Evolutionary conservation across 768 basidiomycete genomes (phyloP).

Genomic region (Postia placenta): DNA sequence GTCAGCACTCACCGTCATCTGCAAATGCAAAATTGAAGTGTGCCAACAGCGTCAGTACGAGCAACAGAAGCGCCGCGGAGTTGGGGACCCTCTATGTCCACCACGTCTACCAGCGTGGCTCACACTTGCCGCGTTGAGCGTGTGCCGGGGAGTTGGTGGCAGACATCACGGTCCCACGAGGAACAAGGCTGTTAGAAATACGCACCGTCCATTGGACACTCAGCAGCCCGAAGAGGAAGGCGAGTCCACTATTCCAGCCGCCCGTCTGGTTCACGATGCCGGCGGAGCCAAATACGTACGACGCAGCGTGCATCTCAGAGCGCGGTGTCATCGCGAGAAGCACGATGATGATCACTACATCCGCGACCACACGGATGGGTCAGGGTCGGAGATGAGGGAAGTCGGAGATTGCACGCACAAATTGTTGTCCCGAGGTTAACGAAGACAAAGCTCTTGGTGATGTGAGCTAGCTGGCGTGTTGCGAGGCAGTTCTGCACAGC

Average conservation of each 20-base stretch:
- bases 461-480: conserved; percentile 65
- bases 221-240: conserved; percentile 79
- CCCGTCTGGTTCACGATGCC: conserved; percentile 79
- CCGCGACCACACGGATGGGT: not conserved
- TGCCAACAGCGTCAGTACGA: not conserved
- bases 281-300: conserved; percentile 71
- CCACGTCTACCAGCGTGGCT: too few relatives aligned
- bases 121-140: too few relatives aligned
- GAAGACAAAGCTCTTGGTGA: conserved; percentile 79
- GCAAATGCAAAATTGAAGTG: conserved; percentile 16
- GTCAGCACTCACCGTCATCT: conserved; percentile 49
- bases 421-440: conserved; percentile 80
- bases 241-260: conserved; percentile 72
- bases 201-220: conserved; percentile 85
- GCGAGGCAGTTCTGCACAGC: conserved; percentile 54
- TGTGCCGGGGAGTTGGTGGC: not conserved
- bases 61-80: not conserved
- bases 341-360: conserved; percentile 74
- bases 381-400: not conserved
- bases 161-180: not conserved
- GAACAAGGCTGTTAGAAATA: conserved; percentile 3
- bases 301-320: conserved; percentile 73
- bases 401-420: conserved; percentile 36
- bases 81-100: too few relatives aligned
- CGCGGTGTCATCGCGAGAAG: conserved; percentile 70